Evolutionary conservation across 805 yeast genomes (phyloP), one percentile per base, ranked within the genome.

Genomic region (Clavispora carvajalis): DNA sequence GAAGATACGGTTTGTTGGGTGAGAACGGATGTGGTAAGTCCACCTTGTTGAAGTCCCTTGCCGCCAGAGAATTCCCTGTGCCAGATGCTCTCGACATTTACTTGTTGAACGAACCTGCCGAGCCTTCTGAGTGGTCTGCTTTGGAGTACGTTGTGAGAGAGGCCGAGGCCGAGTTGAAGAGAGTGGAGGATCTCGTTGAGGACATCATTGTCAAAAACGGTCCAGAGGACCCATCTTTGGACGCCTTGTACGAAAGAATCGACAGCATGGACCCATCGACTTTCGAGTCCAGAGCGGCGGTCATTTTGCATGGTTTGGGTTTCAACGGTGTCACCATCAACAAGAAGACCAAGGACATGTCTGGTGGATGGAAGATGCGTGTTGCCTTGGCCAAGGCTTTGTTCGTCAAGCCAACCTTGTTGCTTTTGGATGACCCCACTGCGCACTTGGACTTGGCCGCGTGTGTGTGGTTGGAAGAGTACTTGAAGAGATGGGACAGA

Each of bases 311-410:
- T 52, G 99, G 99, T 90, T 79, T 93, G 65, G 99, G 99, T 58
- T 93, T 93, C 82, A 86, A 85, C 69, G 59, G 84, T 42, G 68
- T 69, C 52, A 91, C 98, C 42, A 91, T 93, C 59, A 75, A 77
- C 62, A 93, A 93, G 78, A 84, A 82, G 71, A 93, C 99, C 58
- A 90, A 88, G 69, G 98, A 93, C 62, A 93, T 93, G 99, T 88
- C 97, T 61, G 99, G 99, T 79, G 99, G 99, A 65, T 93, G 99
- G 99, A 89, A 89, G 76, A 93, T 93, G 99, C 88, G 99, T 73
- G 99, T 93, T 47, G 98, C 99, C 34, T 76, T 93, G 48, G 96
- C 96, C 46, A 93, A 93, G 71, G 99, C 99, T 22, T 76, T 93
- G 55, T 93, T 93, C 74, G 98, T 93, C 53, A 91, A 93, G 75